Base-by-base conservation (phyloP, 1,284 basidiomycete species). In the Sporisorium scitamineum region DNA sequence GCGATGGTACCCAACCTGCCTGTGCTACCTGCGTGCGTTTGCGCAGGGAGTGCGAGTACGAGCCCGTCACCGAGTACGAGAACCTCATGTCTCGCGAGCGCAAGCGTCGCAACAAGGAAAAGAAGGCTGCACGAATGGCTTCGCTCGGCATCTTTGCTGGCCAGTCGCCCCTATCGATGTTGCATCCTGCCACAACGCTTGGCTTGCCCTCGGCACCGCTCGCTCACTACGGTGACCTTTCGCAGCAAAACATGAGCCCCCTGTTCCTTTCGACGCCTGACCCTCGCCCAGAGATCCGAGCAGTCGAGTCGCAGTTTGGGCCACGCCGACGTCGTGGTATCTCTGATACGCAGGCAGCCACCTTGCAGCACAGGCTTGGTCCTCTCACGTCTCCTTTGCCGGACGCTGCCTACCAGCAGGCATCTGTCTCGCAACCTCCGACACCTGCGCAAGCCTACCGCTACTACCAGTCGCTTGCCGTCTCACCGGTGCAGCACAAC, bases 71-170 rank as follows among this genome's bases (percentile, higher is more conserved):
- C 13, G 79, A 79, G 44, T 65, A 70, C 44, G 79, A 82, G 56
- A 82, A 82, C 58, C 70, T 81, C 51, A 66, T 81, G 39, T 81
- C 80, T 14, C 78, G 80, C 24, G 80, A 81, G 42, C 80, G 80
- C 27, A 81, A 81, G 69, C 67, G 76, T 11, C 64, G 79, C 3
- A 78, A 76, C 63, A 79, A 78, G 50, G 80, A 81, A 53, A 71
- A 71, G 52, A 76, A 69, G 57, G 58, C 61, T 6, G 69, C 65
- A 39, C 61, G 67, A n/a, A 61, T 69, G 39, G 74, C 74, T 13
- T 59, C 69, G 16, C 53, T 69, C 13, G 62, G 64, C 56, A 64
- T 76, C 53, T 76, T 71, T 59, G 66, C 74, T 22, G 74, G 69
- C 22, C 69, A 71, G 20, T 65, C 64, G 13, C 74, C 74, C 6